These are phyloP conservation scores for Arctostaphylos glauca DNA, from an alignment of 148 eudicot genomes.

Conservation along the genomic window DNA sequence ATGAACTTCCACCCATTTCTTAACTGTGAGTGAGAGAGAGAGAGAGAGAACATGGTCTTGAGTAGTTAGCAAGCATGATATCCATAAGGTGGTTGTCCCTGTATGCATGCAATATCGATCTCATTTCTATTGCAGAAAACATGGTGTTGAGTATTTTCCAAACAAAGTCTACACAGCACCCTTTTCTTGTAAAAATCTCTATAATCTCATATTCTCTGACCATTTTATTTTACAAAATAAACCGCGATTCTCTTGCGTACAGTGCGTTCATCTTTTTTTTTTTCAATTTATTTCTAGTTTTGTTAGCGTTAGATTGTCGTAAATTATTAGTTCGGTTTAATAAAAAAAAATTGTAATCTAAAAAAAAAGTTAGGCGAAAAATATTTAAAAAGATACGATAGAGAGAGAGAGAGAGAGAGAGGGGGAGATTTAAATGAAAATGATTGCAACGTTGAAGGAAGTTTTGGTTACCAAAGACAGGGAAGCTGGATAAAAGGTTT, in stretches of 20 bases:
- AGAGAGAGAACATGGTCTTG: background rate
- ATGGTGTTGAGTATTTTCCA: constrained; percentile 13
- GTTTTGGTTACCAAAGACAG: background rate
- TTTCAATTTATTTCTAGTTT: too few relatives aligned
- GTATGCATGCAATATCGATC: too few relatives aligned
- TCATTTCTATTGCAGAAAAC: constrained; percentile 5
- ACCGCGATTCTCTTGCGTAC: too few relatives aligned
- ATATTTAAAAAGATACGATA: background rate
- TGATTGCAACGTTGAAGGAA: constrained; percentile 5
- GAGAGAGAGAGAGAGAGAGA: constrained; percentile 12
- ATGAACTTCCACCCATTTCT: constrained; percentile 9
- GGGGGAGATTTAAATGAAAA: background rate
- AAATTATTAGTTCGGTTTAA: too few relatives aligned
- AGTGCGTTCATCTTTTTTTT: too few relatives aligned
- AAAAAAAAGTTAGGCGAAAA: too few relatives aligned
- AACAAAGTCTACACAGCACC: constrained; percentile 6
- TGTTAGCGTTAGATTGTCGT: too few relatives aligned
- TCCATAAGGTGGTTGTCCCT: background rate
- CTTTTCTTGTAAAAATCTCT: background rate
- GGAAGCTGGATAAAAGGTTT: background rate
- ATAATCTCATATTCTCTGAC: background rate
- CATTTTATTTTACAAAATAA: too few relatives aligned
- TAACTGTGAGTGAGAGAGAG: background rate
- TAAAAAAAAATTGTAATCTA: too few relatives aligned
- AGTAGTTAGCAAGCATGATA: constrained; percentile 13